Percentiles rank a stretch among this genome's conserved stretches.
phyloP scores from a whole-genome alignment of 257 asterid species.

The Hygrophila difformis region DNA sequence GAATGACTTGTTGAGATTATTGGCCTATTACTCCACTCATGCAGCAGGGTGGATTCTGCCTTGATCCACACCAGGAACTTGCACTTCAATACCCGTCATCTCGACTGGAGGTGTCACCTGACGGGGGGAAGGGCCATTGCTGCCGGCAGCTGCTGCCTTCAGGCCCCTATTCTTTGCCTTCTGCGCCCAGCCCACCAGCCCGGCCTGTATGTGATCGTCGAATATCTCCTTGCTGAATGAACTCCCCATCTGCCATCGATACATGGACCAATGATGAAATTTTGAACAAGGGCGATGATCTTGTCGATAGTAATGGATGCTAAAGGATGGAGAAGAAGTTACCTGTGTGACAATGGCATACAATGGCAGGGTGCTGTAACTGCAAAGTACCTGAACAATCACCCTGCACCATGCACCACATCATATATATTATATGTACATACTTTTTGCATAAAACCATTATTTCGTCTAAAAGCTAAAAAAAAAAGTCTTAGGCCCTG shows the following conservation, averaged over 20 bases:
- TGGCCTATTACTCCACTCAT: too few relatives aligned
- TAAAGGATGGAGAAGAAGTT: slow-evolving; percentile 1
- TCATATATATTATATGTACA: too few relatives aligned
- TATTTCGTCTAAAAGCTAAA: too few relatives aligned
- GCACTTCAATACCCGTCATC: slow-evolving; percentile 9
- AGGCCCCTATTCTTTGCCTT: slow-evolving; percentile 35
- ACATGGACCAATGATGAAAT: too few relatives aligned
- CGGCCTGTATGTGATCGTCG: slow-evolving; percentile 43
- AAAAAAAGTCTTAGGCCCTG: too few relatives aligned
- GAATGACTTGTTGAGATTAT: too few relatives aligned
- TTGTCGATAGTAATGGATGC: too few relatives aligned
- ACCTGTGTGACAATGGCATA: slow-evolving; percentile 78
- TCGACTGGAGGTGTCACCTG: slow-evolving; percentile 6
- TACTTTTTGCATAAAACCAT: too few relatives aligned
- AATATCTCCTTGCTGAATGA: slow-evolving; percentile 48
- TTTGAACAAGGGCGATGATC: too few relatives aligned
- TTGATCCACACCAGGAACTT: slow-evolving; percentile 19
- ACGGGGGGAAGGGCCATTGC: slow-evolving; percentile 17
- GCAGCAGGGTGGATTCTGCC: slow-evolving; percentile 1
- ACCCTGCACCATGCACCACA: slow-evolving; percentile 28
- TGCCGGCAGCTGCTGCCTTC: slow-evolving; percentile 17
- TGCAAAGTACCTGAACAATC: slow-evolving; percentile 62
- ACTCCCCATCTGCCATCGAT: slow-evolving; percentile 51
- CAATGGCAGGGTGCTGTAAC: slow-evolving; percentile 76
- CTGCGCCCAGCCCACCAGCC: slow-evolving; percentile 52